Conservation (phyloP, 306 rosid genomes). For the Quercus bicolor region DNA sequence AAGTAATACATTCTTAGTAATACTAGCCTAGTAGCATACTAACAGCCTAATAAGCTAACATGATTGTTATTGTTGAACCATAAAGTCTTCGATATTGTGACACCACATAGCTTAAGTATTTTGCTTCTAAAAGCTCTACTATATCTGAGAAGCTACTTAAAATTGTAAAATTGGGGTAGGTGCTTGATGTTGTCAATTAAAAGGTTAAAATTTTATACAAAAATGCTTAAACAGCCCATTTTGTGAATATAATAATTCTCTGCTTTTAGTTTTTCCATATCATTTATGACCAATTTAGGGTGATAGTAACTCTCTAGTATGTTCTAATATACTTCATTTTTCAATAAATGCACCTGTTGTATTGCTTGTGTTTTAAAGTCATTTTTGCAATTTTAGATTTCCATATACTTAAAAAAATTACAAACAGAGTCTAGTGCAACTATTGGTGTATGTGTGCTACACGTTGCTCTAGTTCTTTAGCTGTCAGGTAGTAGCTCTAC, state of each 20-base stretch:
- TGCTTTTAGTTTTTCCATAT: neutral
- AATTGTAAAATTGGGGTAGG: neutral
- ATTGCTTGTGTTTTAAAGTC: neutral
- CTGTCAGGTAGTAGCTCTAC: constrained; percentile 64
- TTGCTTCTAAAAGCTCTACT: neutral
- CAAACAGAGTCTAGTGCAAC: constrained; percentile 94
- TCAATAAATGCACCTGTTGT: neutral
- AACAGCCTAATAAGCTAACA: neutral
- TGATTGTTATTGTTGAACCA: neutral
- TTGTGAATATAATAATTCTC: neutral
- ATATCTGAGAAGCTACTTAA: neutral
- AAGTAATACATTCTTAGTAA: neutral
- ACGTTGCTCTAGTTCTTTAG: constrained; percentile 96
- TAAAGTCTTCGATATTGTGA: neutral
- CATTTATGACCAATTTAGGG: neutral
- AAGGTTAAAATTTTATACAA: neutral
- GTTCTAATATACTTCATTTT: neutral
- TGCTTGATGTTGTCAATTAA: neutral
- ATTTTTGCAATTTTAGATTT: neutral
- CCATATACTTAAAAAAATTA: constrained; percentile 4
- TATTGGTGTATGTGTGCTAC: constrained; percentile 99
- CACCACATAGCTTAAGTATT: neutral
- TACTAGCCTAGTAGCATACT: neutral
- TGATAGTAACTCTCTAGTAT: neutral
- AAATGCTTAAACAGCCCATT: neutral